phyloP scores from a whole-genome alignment of 768 basidiomycete species.

The Lactarius pseudohatsudake region DNA sequence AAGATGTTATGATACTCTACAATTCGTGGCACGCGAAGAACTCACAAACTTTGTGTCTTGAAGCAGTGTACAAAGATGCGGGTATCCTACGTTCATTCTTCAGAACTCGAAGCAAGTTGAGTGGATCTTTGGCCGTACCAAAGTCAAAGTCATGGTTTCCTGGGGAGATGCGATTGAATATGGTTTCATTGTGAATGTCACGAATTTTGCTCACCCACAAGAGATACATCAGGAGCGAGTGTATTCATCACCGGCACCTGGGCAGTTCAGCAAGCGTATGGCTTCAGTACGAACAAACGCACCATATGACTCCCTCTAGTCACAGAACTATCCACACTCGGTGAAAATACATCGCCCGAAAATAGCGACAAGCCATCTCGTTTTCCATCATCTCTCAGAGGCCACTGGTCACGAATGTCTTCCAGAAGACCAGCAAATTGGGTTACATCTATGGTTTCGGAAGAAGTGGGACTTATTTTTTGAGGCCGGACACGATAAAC shows the following conservation, averaged over 20 bases:
- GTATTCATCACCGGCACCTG: slow-evolving; percentile 86
- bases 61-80: slow-evolving; percentile 65
- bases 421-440: slow-evolving; percentile 79
- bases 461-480: slow-evolving; percentile 51
- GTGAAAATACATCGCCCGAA: slow-evolving; percentile 88
- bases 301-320: slow-evolving; percentile 93
- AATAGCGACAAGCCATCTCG: slow-evolving; percentile 79
- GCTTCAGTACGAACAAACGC: slow-evolving; percentile 24
- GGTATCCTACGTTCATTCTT: slow-evolving; percentile 48
- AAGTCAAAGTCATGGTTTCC: slow-evolving; percentile 96
- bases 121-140: slow-evolving; percentile 42
- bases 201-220: slow-evolving; percentile 58
- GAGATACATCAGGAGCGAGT: slow-evolving; percentile 73
- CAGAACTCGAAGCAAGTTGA: background rate
- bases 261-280: background rate
- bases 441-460: slow-evolving; percentile 78
- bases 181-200: slow-evolving; percentile 5
- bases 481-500: slow-evolving; percentile 81
- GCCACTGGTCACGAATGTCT: slow-evolving; percentile 60
- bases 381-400: slow-evolving; percentile 44
- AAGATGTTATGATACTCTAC: background rate
- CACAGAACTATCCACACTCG: slow-evolving; percentile 82
- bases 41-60: slow-evolving; percentile 72
- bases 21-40: slow-evolving; percentile 18
- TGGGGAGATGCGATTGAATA: slow-evolving; percentile 33